phyloP scores from a whole-genome alignment of 768 basidiomycete genomes.

The Polyporus arcularius region DNA sequence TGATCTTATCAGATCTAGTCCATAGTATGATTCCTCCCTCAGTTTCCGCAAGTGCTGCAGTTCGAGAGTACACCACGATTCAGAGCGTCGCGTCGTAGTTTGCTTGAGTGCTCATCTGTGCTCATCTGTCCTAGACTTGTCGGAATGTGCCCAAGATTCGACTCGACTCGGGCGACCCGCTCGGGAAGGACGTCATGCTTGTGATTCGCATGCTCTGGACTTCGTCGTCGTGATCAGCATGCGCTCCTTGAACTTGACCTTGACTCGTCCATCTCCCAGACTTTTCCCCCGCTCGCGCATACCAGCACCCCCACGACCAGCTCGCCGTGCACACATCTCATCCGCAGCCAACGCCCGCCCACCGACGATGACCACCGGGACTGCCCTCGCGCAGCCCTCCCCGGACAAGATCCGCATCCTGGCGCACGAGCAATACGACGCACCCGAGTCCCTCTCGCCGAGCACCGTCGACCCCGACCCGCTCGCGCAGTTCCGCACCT shows the following conservation, averaged over 20 bases:
- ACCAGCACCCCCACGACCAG: neutral
- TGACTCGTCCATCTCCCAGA: conserved; percentile 5
- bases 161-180: neutral
- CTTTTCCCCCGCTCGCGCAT: neutral
- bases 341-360: neutral
- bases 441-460: conserved; percentile 66
- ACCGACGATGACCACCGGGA: conserved; percentile 10
- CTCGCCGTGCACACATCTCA: neutral
- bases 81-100: too few relatives aligned
- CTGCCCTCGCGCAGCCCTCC: conserved; percentile 43
- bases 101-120: neutral
- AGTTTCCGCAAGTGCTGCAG: too few relatives aligned
- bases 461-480: conserved; percentile 64
- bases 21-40: too few relatives aligned
- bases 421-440: conserved; percentile 75
- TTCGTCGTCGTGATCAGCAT: conserved; percentile 1
- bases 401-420: conserved; percentile 66
- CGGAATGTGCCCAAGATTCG: neutral
- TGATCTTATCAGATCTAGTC: too few relatives aligned
- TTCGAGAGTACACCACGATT: too few relatives aligned
- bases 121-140: too few relatives aligned
- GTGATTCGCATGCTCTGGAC: neutral
- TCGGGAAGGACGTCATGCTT: too few relatives aligned
- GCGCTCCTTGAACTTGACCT: conserved; percentile 11
- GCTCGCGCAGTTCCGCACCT: conserved; percentile 80